Evolutionary conservation across 345 rosid species (phyloP), one percentile per base, ranked within the genome.

Genomic region (Microthlaspi erraticum): DNA sequence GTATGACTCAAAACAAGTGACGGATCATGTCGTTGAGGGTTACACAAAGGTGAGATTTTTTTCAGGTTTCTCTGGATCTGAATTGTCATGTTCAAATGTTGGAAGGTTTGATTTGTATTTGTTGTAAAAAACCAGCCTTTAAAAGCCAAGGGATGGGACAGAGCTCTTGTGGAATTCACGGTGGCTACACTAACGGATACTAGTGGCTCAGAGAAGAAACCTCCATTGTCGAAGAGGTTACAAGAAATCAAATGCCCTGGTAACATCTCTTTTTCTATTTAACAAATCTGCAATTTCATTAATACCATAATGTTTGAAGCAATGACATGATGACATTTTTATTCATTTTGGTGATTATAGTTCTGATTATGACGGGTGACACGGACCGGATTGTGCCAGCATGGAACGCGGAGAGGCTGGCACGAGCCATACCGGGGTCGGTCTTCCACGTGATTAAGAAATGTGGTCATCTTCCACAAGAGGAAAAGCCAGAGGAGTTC

Each of bases 401-500:
- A 23, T 91, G 98, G 97, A 93, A 91, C 76, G 91, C 96, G 4
- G 73, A 84, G 84, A 79, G 84, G 76, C 85, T 93, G 61, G 64
- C 92, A 18, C 70, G 49, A 69, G 95, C 87, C 41, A 87, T 91
- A 56, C 93, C 97, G 5, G 88, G 88, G 58, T 86, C 94, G 10
- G 71, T 75, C 50, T 76, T 87, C 6, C 82, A 87, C 82, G 84
- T 89, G 20, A 81, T 93, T 23, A 79, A 85, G 85, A 72, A 86
- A 45, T 93, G 97, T 46, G 97, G 98, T 12, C 97, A 93, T 79
- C 77, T 93, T 62, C 97, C 97, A 2, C 98, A 87, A 12, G 94
- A 93, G 73, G 97, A 93, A 71, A 91, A 86, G 61, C 88, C 83
- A 3, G 91, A 89, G 55, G 94, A 93, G 72, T 93, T 93, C 78